Base-by-base conservation (phyloP, 345 rosid species). In the Chamaenerion angustifolium region DNA sequence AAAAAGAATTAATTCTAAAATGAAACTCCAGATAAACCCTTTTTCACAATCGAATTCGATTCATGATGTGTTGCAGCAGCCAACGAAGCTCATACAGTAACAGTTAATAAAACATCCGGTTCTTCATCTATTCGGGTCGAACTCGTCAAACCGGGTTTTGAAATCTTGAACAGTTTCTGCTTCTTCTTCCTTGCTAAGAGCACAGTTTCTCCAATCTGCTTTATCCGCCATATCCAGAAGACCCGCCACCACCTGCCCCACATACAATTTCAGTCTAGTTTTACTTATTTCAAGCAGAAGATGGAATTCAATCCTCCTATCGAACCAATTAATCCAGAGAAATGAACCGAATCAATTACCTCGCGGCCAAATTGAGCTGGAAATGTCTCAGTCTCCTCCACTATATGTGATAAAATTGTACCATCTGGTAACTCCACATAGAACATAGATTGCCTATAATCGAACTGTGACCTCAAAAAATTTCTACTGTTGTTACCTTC, bases 321-420 rank as follows among this genome's bases (percentile, higher is more conserved):
- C 1, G 13, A 9, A 8, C 37, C 14, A 11, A 18, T 3, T 56
- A 13, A 40, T n/a, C 17, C 12, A 25, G 2, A 11, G 15, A 16
- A 40, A 14, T 45, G 40, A 17, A 12, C 50, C 45, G 57, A 56
- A 16, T 1, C 15, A 35, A 31, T 37, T 73, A 83, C 98, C 89
- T 83, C 95, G 1, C 92, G 92, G 66, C 95, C 98, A 63, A 86
- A 90, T 62, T 86, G 95, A 44, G 80, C 78, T 13, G 92, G 98
- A 60, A 83, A 90, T 50, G 49, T 79, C 65, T 81, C 89, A 40
- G 78, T 81, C 64, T 83, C 98, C 48, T 80, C 82, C 56, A 83
- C 59, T 31, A 62, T 52, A 70, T 78, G 94, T 10, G 67, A 75
- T 41, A 86, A 54, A 47, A 81, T 51, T 10, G 79, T 67, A 47